phyloP scores from a whole-genome alignment of 176 grass and related monocot genomes.

The Oryza officinalis region DNA sequence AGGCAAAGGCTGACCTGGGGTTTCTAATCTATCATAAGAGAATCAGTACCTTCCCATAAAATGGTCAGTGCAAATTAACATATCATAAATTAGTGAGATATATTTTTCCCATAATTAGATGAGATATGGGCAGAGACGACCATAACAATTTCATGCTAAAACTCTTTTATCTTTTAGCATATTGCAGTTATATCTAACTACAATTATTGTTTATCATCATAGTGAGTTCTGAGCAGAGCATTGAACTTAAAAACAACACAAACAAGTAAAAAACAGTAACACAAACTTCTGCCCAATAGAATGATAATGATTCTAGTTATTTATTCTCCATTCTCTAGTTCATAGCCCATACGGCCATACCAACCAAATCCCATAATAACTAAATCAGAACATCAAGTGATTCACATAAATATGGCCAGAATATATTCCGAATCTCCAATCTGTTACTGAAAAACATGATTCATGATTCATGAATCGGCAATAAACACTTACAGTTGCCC shows the following conservation, averaged over 20 bases:
- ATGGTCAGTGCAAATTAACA: neutral
- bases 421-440: neutral
- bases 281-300: neutral
- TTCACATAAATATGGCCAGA: neutral
- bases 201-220: neutral
- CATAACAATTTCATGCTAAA: neutral
- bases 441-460: neutral
- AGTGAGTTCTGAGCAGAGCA: neutral
- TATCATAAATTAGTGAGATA: neutral
- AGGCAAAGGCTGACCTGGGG: too few relatives aligned
- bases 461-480: neutral
- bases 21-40: neutral
- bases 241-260: neutral
- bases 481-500: slow-evolving; percentile 49
- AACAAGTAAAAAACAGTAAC: neutral
- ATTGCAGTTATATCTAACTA: neutral
- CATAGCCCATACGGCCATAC: neutral
- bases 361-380: neutral
- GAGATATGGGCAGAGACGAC: neutral
- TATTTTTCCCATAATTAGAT: too few relatives aligned
- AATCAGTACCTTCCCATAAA: neutral
- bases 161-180: neutral
- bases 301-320: neutral
- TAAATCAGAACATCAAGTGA: neutral
- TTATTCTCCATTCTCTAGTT: neutral